Evolutionary conservation across 441 rosid genomes (phyloP).

Genomic region (Metrosideros polymorpha): DNA sequence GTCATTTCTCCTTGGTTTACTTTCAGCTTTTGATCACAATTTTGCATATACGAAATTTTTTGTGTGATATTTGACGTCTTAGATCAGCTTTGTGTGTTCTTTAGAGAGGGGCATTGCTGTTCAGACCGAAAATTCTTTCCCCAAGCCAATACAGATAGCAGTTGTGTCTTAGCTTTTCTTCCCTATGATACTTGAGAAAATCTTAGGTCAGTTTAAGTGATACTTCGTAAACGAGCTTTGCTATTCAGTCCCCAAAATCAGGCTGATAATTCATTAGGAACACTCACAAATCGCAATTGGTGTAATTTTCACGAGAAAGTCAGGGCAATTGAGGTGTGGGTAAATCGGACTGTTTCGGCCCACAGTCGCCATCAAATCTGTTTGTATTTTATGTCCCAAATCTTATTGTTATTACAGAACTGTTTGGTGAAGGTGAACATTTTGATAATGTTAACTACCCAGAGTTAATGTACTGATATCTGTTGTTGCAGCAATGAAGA

Average conservation of each 20-base stretch:
- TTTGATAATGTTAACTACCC: neutral
- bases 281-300: neutral
- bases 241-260: neutral
- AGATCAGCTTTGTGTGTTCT: neutral
- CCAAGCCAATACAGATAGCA: neutral
- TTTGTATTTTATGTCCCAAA: neutral
- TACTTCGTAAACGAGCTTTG: neutral
- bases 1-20: neutral
- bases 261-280: neutral
- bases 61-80: neutral
- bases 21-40: neutral
- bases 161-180: neutral
- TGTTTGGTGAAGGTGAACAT: neutral
- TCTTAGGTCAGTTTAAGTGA: neutral
- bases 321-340: neutral
- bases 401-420: neutral
- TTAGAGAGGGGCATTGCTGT: neutral
- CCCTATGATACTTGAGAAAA: neutral
- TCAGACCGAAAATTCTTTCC: neutral
- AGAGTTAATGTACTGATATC: neutral
- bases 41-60: neutral
- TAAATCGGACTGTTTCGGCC: neutral
- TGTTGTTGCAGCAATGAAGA: slow-evolving; percentile 60
- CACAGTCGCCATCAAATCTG: neutral
- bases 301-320: neutral